These are phyloP conservation scores for Betula pendula DNA, from an alignment of 306 rosid species.

Conservation along the genomic window DNA sequence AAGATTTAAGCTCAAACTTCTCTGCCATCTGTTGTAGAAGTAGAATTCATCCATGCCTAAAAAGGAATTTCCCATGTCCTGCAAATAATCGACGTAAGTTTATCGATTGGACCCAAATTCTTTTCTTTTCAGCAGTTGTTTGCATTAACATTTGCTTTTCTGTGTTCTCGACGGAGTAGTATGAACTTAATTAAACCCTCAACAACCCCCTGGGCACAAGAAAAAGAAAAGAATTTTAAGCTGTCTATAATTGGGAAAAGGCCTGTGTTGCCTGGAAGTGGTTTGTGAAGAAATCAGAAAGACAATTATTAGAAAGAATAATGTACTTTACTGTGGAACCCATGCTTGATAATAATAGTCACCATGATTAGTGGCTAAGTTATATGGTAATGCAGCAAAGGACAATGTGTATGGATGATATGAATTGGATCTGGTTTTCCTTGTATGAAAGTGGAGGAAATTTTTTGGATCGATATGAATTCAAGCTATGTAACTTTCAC, in stretches of 20 bases:
- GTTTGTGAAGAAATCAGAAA: neutral
- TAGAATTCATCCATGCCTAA: slow-evolving; percentile 57
- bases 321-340: neutral
- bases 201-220: neutral
- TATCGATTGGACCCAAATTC: slow-evolving; percentile 5
- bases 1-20: slow-evolving; percentile 22
- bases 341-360: neutral
- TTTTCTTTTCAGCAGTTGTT: slow-evolving; percentile 5
- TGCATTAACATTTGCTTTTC: slow-evolving; percentile 1
- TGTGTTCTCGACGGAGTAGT: neutral
- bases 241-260: neutral
- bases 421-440: neutral
- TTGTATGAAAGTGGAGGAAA: neutral
- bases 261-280: neutral
- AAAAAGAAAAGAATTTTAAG: neutral
- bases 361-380: neutral
- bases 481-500: neutral
- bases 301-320: neutral
- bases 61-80: slow-evolving; percentile 71
- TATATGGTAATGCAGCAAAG: neutral
- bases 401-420: neutral
- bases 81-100: slow-evolving; percentile 44
- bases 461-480: neutral
- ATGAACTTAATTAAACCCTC: neutral
- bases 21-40: slow-evolving; percentile 38